Percentiles rank a stretch among this genome's conserved stretches.
Evolutionary conservation across 2,329 filamentous ascomycete species (phyloP).

Genomic region (Cryphonectria parasitica): DNA sequence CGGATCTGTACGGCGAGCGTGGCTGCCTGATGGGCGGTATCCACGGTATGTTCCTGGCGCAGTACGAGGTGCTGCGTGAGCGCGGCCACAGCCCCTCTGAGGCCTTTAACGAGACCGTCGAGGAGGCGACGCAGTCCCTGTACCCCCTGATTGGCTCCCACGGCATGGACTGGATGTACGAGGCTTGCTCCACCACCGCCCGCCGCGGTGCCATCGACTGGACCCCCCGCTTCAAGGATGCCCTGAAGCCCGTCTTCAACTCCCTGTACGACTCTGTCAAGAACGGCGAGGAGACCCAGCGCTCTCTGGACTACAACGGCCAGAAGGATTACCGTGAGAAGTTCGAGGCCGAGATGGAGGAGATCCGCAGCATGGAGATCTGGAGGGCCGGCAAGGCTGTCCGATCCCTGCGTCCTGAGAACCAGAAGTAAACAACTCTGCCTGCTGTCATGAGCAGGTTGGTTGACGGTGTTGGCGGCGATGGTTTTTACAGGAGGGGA

Average conservation of each 20-base stretch:
- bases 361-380: conserved; percentile 98
- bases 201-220: conserved; percentile 99
- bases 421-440: conserved; percentile 68
- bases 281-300: conserved; percentile 91
- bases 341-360: conserved; percentile 98
- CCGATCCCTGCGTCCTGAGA: conserved; percentile 83
- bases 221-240: conserved; percentile 96
- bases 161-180: conserved; percentile 99
- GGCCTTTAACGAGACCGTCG: conserved; percentile 99
- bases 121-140: conserved; percentile 97
- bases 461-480: background rate
- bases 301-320: conserved; percentile 96
- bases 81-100: conserved; percentile 96
- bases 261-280: conserved; percentile 91
- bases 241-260: conserved; percentile 98
- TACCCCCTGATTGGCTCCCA: conserved; percentile 97
- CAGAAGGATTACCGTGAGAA: conserved; percentile 95
- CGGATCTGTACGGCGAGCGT: conserved; percentile 98
- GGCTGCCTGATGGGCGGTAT: conserved; percentile 99
- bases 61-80: conserved; percentile 99
- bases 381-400: conserved; percentile 99
- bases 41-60: conserved; percentile 99
- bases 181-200: conserved; percentile 97
- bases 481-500: background rate
- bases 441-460: background rate